Evolutionary conservation across 1,284 basidiomycete species (phyloP).

Genomic region (Leccinum solheimii): DNA sequence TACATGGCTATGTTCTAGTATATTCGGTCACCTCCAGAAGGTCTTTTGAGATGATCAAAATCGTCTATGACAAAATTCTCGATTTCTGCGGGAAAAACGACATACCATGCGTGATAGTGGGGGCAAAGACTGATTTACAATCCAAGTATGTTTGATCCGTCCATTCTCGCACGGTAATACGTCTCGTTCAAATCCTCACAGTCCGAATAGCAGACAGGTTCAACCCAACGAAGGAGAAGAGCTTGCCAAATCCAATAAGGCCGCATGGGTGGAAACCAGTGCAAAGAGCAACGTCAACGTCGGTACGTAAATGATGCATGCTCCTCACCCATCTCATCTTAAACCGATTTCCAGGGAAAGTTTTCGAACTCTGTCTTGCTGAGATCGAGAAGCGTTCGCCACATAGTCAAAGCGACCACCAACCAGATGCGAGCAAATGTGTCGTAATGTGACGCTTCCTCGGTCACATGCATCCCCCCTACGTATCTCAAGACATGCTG

Average conservation of each 20-base stretch:
- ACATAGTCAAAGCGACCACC: slow-evolving; percentile 56
- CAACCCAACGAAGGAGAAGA: slow-evolving; percentile 71
- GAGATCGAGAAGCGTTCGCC: slow-evolving; percentile 81
- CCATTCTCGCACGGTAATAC: slow-evolving; percentile 13
- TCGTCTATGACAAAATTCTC: slow-evolving; percentile 97
- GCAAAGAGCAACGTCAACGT: slow-evolving; percentile 90
- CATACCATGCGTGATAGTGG: slow-evolving; percentile 95
- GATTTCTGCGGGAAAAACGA: slow-evolving; percentile 89
- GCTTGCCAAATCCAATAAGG: slow-evolving; percentile 71
- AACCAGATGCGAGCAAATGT: slow-evolving; percentile 60
- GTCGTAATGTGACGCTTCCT: slow-evolving; percentile 60
- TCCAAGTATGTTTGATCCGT: slow-evolving; percentile 52
- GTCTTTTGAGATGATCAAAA: slow-evolving; percentile 96
- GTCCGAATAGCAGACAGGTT: slow-evolving; percentile 66
- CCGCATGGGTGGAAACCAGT: slow-evolving; percentile 86
- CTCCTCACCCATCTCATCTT: slow-evolving; percentile 8
- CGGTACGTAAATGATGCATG: slow-evolving; percentile 50
- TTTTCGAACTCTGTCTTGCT: slow-evolving; percentile 84
- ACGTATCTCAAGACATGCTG: slow-evolving; percentile 25
- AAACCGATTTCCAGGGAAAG: slow-evolving; percentile 57
- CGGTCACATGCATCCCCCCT: slow-evolving; percentile 13
- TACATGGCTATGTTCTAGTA: slow-evolving; percentile 87
- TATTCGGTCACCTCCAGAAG: slow-evolving; percentile 92
- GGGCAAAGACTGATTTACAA: slow-evolving; percentile 89
- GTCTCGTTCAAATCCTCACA: slow-evolving; percentile 27